Base-by-base conservation (phyloP, 495 filamentous ascomycete species). In the Daldinia concentrica region DNA sequence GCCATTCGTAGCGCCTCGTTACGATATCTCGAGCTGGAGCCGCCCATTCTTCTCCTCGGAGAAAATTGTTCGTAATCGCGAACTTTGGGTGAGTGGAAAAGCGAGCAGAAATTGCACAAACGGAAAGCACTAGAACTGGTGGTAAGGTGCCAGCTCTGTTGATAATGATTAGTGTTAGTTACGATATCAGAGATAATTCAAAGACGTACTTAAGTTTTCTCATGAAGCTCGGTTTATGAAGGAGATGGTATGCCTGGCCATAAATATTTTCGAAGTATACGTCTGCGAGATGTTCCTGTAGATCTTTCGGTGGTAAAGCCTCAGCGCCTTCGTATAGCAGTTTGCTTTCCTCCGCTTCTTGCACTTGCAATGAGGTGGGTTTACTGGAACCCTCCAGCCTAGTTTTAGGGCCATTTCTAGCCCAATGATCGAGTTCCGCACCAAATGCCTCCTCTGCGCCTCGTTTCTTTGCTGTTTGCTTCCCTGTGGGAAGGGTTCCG, bases 181-280 rank as follows among this genome's bases (percentile, higher is more conserved):
- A 22, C 11, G 14, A 51, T 4, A 60, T 37, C 26, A 55, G 34
- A 37, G 26, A 62, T 48, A 69, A 51, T 37, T 19, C 24, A 54
- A 68, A 71, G 58, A 80, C 84, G 37, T 81, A 90, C 89, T 85
- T 86, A 66, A 96, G 82, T 69, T 91, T 91, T 62, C 95, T 86
- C 90, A 98, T 97, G 77, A 93, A 99, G 72, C 94, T 98, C 19
- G 95, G 94, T 76, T 97, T 98, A 78, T 99, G 95, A 32, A 99
- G 87, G n/a, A 99, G 81, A 66, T 94, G 92, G 77, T 98, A 99
- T 5, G 93, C 90, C 76, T 99, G 95, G 22, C 95, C 95, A 77
- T 99, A 99, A 3, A 99, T 84, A 73, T 91, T 96, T 74, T 98
- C 95, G 74, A 99, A 99, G 79, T 94, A 99, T 0, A 97, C 90